Conservation (phyloP, 208 protist genomes). For the Wallacemonas collosoma region DNA sequence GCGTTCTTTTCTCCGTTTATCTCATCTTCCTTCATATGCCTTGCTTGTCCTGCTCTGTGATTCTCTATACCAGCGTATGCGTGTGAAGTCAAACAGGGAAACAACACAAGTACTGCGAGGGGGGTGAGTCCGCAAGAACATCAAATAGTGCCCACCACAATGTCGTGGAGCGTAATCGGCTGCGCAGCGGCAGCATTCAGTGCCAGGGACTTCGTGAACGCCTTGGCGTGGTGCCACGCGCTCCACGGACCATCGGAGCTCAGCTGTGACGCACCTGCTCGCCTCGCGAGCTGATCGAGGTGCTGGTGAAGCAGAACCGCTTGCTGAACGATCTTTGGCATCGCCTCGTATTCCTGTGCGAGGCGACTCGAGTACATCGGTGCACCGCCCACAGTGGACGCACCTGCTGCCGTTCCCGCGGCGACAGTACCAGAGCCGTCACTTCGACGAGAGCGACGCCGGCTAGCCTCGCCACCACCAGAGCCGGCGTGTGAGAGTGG, state of each 20-base stretch:
- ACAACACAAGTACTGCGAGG: not conserved
- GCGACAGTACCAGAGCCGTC: constrained; percentile 6
- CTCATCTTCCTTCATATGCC: not conserved
- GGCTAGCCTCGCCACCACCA: not conserved
- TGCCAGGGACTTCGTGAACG: constrained; percentile 31
- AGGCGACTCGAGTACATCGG: constrained; percentile 5
- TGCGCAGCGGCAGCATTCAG: constrained; percentile 27
- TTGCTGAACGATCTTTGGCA: constrained; percentile 38
- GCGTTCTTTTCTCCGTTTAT: not conserved
- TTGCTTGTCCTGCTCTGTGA: not conserved
- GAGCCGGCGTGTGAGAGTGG: not conserved
- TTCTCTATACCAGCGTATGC: not conserved
- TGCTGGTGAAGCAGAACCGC: constrained; percentile 39
- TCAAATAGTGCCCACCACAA: constrained; percentile 8
- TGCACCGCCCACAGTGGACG: not conserved
- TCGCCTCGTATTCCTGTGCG: constrained; percentile 25
- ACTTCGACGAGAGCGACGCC: not conserved
- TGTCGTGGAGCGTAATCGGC: constrained; percentile 15
- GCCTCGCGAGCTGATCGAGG: constrained; percentile 12
- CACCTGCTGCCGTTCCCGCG: not conserved
- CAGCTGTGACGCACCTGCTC: not conserved
- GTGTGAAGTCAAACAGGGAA: not conserved
- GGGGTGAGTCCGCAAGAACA: too few species aligned
- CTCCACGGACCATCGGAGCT: not conserved
- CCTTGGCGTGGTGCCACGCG: constrained; percentile 12